phyloP scores from a whole-genome alignment of 2,329 filamentous ascomycete genomes.

The Fusarium poae region DNA sequence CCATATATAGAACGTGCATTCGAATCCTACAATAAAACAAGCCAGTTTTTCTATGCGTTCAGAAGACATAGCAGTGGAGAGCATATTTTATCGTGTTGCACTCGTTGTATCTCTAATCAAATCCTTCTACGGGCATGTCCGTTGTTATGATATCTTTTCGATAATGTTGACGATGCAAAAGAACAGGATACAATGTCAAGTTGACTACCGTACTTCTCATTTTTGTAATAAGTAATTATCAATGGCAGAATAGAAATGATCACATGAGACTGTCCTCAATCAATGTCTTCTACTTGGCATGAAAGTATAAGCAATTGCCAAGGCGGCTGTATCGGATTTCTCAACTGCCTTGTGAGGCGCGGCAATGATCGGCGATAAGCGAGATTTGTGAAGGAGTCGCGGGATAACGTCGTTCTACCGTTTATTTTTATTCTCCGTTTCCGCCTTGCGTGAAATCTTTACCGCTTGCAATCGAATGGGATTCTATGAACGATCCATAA shows the following conservation, averaged over 20 bases:
- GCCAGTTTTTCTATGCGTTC: background rate
- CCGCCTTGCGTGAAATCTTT: background rate
- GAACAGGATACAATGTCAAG: no score
- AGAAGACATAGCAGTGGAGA: background rate
- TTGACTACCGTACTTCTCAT: no score
- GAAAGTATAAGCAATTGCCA: background rate
- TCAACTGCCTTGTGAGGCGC: background rate
- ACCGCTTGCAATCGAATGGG: background rate
- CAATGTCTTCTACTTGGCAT: background rate
- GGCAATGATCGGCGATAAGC: slow-evolving; percentile 4
- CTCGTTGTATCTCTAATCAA: background rate
- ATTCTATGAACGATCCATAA: background rate
- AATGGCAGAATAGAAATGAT: rapidly evolving
- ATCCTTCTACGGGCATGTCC: background rate
- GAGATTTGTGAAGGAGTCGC: background rate
- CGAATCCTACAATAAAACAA: slow-evolving; percentile 6
- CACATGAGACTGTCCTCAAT: background rate
- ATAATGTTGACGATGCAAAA: background rate
- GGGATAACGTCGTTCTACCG: background rate
- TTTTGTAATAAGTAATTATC: rapidly evolving
- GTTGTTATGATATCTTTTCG: background rate
- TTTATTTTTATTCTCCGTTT: background rate
- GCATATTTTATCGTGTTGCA: background rate
- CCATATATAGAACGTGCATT: slow-evolving; percentile 3
- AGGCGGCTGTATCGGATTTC: background rate